Conservation (phyloP, 202 grass and related monocot species). For the Digitaria exilis region DNA sequence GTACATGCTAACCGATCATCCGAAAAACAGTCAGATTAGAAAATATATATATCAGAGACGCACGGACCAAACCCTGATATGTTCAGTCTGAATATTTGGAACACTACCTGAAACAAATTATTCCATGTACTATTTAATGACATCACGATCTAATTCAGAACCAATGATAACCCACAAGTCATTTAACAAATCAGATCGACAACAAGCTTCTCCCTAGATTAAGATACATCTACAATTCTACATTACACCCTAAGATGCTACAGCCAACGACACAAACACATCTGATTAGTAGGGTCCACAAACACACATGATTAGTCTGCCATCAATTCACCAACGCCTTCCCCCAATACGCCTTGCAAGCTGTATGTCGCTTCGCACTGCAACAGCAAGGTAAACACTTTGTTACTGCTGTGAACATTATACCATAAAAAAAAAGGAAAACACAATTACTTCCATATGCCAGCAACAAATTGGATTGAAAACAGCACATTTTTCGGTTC, state of each 20-base stretch:
- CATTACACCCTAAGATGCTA: constrained; percentile 1
- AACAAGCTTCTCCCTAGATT: not conserved
- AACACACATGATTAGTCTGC: not conserved
- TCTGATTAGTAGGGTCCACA: not conserved
- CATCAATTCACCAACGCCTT: constrained; percentile 45
- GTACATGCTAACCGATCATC: not conserved
- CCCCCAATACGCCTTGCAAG: constrained; percentile 75
- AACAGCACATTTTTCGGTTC: not conserved
- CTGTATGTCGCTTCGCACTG: constrained; percentile 90
- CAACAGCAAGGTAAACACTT: constrained; percentile 17
- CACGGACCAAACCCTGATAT: no score
- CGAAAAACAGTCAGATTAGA: not conserved
- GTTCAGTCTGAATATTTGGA: not conserved
- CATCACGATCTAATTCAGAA: no score
- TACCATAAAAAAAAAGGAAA: not conserved
- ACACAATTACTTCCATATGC: not conserved
- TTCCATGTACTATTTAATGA: no score
- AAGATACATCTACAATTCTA: constrained; percentile 45
- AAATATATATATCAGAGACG: not conserved
- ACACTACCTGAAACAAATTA: not conserved
- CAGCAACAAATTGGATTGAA: not conserved
- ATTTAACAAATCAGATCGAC: not conserved
- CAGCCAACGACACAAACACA: not conserved
- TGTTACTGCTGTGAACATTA: not conserved
- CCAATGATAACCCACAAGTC: not conserved